Percentiles rank a stretch among this genome's conserved stretches.
These are phyloP conservation scores for Novymonas esmeraldas DNA, from an alignment of 208 protist species.

Conservation along the genomic window DNA sequence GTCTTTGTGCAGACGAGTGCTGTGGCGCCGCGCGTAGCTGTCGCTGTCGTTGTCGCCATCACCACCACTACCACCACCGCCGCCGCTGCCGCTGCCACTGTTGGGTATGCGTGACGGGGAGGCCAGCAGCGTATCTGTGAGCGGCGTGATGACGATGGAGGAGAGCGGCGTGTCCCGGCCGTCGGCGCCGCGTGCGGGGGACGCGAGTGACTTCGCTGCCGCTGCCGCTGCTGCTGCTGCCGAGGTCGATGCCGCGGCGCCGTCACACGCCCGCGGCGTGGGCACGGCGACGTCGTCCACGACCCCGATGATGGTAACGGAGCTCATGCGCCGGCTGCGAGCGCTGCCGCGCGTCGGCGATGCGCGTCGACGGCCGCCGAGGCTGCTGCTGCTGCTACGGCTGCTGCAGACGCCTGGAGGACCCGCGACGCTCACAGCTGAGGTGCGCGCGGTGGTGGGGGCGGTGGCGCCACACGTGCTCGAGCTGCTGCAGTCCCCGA, in stretches of 20 bases:
- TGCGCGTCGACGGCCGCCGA: not conserved
- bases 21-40: not conserved
- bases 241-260: not conserved
- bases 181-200: too few species aligned
- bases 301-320: conserved; percentile 8
- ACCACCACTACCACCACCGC: too few species aligned
- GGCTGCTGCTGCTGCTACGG: conserved; percentile 1
- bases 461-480: not conserved
- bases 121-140: not conserved
- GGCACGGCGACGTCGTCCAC: not conserved
- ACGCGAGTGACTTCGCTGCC: too few species aligned
- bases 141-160: not conserved
- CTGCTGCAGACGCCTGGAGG: too few species aligned
- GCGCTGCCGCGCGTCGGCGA: not conserved
- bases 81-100: not conserved
- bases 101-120: not conserved
- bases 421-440: too few species aligned
- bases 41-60: too few species aligned
- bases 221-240: not conserved
- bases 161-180: not conserved
- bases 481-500: not conserved
- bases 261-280: not conserved
- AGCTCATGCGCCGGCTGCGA: conserved; percentile 1
- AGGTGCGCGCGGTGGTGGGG: too few species aligned
- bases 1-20: not conserved